Evolutionary conservation across 805 yeast species (phyloP).

Genomic region (Candida koratica): DNA sequence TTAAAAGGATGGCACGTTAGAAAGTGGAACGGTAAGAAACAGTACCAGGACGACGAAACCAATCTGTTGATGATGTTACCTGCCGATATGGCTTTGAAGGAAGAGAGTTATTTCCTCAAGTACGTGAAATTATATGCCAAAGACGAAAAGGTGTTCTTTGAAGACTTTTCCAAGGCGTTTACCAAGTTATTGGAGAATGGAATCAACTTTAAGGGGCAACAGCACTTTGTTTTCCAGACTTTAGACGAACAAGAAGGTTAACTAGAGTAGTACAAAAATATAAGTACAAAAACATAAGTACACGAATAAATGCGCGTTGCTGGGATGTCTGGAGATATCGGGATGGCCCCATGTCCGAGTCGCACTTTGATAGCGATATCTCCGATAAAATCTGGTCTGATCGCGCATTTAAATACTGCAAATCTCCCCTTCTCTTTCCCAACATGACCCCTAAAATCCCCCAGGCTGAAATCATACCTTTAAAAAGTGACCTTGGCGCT

Average conservation of each 20-base stretch:
- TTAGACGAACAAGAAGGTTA: conserved; percentile 64
- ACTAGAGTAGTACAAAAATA: too few species aligned
- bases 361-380: conserved; percentile 8
- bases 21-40: conserved; percentile 40
- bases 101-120: conserved; percentile 43
- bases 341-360: conserved; percentile 7
- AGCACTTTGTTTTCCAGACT: conserved; percentile 54
- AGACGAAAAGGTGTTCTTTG: conserved; percentile 47
- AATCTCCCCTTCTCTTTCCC: too few species aligned
- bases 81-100: conserved; percentile 51
- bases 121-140: conserved; percentile 47
- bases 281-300: too few species aligned
- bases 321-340: too few species aligned
- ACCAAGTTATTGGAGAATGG: conserved; percentile 45
- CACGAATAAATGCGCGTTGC: too few species aligned
- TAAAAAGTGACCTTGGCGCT: conserved; percentile 79
- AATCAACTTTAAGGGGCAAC: conserved; percentile 41
- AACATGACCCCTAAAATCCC: conserved; percentile 6
- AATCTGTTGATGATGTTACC: conserved; percentile 53
- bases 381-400: too few species aligned
- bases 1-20: conserved; percentile 52
- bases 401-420: conserved; percentile 5
- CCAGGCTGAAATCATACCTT: conserved; percentile 51
- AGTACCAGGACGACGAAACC: conserved; percentile 38
- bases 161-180: conserved; percentile 46